Percentiles rank a stretch among this genome's conserved stretches.
phyloP scores from a whole-genome alignment of 148 eudicot species.

The Oxyria digyna region DNA sequence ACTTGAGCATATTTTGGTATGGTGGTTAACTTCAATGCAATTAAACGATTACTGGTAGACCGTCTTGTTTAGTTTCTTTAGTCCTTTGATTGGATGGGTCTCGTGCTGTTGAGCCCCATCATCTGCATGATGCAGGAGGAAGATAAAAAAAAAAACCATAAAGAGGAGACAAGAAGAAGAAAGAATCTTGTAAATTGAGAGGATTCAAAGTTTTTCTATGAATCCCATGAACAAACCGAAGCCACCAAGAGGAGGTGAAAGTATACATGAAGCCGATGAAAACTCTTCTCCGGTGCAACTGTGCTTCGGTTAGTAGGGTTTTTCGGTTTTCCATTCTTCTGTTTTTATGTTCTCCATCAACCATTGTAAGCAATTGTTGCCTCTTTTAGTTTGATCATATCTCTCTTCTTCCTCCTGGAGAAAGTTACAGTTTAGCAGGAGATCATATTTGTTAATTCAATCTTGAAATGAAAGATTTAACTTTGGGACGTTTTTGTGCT shows the following conservation, averaged over 20 bases:
- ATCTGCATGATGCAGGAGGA: conserved; percentile 2
- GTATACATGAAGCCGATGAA: background rate
- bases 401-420: background rate
- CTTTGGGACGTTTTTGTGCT: background rate
- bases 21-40: background rate
- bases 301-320: conserved; percentile 1
- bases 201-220: background rate
- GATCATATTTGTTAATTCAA: conserved; percentile 1
- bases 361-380: conserved; percentile 2
- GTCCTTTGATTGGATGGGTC: conserved; percentile 8
- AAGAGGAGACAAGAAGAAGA: background rate
- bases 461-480: background rate
- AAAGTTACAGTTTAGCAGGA: background rate
- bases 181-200: background rate
- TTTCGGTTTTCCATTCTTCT: background rate
- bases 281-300: background rate
- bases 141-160: background rate
- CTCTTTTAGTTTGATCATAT: background rate
- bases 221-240: background rate
- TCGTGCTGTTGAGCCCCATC: conserved; percentile 9
- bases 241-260: background rate
- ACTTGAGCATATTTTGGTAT: background rate
- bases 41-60: background rate
- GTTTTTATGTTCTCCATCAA: background rate
- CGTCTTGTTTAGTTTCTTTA: background rate